phyloP scores from a whole-genome alignment of 331 rosid genomes.

The Telfairia occidentalis region DNA sequence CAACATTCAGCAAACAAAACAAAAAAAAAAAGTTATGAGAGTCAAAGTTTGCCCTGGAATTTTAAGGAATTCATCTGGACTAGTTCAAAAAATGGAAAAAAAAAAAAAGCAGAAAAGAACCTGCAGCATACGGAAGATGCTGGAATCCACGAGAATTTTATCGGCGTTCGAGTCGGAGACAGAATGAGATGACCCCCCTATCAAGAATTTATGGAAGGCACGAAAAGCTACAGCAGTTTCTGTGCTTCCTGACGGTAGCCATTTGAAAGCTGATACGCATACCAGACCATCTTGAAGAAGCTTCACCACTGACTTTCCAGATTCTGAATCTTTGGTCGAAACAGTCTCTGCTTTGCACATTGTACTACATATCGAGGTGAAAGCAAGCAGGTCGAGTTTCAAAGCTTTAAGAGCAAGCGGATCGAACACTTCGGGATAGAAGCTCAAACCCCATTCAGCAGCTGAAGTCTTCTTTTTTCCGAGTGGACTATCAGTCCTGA shows the following conservation, averaged over 20 bases:
- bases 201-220: constrained; percentile 58
- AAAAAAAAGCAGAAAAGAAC: constrained; percentile 21
- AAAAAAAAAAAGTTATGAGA: background rate
- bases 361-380: constrained; percentile 30
- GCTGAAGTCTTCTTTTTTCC: constrained; percentile 22
- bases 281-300: constrained; percentile 62
- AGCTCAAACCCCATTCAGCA: constrained; percentile 29
- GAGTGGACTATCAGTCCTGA: constrained; percentile 26
- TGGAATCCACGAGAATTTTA: constrained; percentile 49
- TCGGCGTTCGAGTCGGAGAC: constrained; percentile 50
- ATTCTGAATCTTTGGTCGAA: constrained; percentile 14
- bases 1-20: background rate
- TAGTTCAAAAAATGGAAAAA: background rate
- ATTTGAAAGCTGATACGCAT: constrained; percentile 80
- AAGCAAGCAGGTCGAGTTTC: constrained; percentile 83
- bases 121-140: constrained; percentile 47
- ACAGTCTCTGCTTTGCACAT: constrained; percentile 24
- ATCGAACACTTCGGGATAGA: constrained; percentile 70
- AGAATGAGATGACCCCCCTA: constrained; percentile 61
- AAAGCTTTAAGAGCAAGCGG: constrained; percentile 81
- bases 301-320: constrained; percentile 36
- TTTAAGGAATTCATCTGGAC: background rate
- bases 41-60: background rate
- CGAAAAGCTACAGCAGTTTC: constrained; percentile 76
- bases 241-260: constrained; percentile 70